Percentiles rank a stretch among this genome's conserved stretches.
Conservation (phyloP, 2,329 filamentous ascomycete species). For the Neobulgaria alba region DNA sequence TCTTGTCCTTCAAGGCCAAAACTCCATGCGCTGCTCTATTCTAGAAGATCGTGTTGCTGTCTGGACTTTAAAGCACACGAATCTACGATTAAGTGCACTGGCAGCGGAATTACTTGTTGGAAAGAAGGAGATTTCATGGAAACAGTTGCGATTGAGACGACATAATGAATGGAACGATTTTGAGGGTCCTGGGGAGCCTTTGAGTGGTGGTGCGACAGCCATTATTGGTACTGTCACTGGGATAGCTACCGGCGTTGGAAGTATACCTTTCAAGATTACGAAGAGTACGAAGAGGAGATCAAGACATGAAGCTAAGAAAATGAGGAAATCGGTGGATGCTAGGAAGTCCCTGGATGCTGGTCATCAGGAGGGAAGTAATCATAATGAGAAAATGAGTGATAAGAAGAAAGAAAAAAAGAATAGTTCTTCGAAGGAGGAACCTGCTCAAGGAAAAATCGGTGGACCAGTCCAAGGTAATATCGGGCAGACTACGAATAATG, state of each 20-base stretch:
- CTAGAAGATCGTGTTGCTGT: slow-evolving; percentile 53
- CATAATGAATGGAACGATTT: slow-evolving; percentile 72
- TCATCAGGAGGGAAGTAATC: no score
- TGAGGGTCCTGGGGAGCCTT: slow-evolving; percentile 63
- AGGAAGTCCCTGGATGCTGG: no score
- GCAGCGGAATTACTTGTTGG: slow-evolving; percentile 58
- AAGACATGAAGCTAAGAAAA: slow-evolving; percentile 39
- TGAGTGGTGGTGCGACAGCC: slow-evolving; percentile 57
- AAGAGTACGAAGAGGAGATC: slow-evolving; percentile 48
- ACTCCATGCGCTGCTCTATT: slow-evolving; percentile 57
- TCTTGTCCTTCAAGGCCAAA: slow-evolving; percentile 42
- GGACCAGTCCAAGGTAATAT: no score
- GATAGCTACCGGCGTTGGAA: slow-evolving; percentile 53
- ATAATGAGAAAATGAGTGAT: no score
- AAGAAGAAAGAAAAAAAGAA: no score
- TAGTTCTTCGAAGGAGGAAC: no score
- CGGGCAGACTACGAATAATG: no score
- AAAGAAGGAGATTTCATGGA: slow-evolving; percentile 53
- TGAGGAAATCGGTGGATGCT: slow-evolving; percentile 23
- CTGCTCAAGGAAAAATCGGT: no score
- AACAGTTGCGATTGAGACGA: slow-evolving; percentile 52
- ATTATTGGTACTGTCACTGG: slow-evolving; percentile 49
- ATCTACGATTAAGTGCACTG: slow-evolving; percentile 50
- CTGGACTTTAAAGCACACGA: slow-evolving; percentile 56
- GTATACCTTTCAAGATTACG: slow-evolving; percentile 53